Conservation (phyloP, 768 basidiomycete genomes). For the Leccinum fibrillosum region DNA sequence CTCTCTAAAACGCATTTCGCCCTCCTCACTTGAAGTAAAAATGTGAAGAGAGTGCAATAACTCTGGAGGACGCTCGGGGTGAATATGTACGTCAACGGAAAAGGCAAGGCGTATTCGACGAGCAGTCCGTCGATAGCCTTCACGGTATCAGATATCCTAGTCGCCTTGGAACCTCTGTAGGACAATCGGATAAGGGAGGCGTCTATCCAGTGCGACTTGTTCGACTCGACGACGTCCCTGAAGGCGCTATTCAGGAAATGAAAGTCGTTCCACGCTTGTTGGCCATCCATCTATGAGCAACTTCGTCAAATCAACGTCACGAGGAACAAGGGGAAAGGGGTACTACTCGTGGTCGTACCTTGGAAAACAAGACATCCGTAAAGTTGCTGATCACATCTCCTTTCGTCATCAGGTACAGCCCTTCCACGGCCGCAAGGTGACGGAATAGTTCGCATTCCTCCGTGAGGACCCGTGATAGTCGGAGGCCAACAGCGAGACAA, state of each 20-base stretch:
- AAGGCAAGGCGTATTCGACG: constrained; percentile 80
- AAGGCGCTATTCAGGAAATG: constrained; percentile 83
- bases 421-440: constrained; percentile 64
- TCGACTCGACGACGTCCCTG: constrained; percentile 57
- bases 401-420: constrained; percentile 68
- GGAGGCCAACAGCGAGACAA: constrained; percentile 49
- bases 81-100: constrained; percentile 79
- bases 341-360: constrained; percentile 41
- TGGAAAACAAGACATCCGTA: constrained; percentile 67
- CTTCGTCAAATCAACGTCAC: background rate
- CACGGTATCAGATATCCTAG: constrained; percentile 50
- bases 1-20: constrained; percentile 70
- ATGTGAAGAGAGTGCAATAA: constrained; percentile 67
- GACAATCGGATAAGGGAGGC: constrained; percentile 69
- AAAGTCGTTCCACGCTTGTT: constrained; percentile 73
- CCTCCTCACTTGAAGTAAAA: constrained; percentile 69
- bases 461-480: constrained; percentile 54
- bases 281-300: constrained; percentile 64
- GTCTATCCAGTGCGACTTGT: constrained; percentile 56
- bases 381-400: constrained; percentile 80
- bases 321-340: background rate
- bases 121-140: constrained; percentile 62
- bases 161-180: constrained; percentile 50
- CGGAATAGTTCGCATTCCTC: constrained; percentile 64
- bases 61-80: constrained; percentile 49